Evolutionary conservation across 164 flowering plant genomes (phyloP).

Genomic region (Aristolochia fimbriata): DNA sequence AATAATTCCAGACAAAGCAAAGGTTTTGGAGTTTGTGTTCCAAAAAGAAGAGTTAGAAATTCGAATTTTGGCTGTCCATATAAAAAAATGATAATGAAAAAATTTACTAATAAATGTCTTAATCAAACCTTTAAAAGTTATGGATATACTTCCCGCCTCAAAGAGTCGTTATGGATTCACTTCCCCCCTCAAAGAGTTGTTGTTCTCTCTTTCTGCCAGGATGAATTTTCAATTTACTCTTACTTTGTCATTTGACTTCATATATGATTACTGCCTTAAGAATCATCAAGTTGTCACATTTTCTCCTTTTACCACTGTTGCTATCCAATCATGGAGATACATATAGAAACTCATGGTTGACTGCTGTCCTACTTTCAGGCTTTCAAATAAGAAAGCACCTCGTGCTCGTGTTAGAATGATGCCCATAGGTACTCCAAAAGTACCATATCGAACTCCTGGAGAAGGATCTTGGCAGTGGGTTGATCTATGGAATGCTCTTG

Average conservation of each 20-base stretch:
- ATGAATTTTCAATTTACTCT: neutral
- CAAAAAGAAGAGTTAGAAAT: neutral
- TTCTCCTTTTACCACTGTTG: no score
- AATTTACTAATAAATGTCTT: neutral
- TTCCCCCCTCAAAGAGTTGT: neutral
- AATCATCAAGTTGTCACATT: no score
- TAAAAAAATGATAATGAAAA: no score
- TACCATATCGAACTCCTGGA: slow-evolving; percentile 60
- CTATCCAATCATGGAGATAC: no score
- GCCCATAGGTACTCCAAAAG: slow-evolving; percentile 85
- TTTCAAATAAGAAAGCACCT: slow-evolving; percentile 26
- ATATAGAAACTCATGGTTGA: no score
- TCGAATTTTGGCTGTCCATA: neutral
- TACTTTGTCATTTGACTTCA: neutral
- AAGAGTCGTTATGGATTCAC: no score
- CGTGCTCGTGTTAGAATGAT: slow-evolving; percentile 58
- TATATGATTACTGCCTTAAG: no score
- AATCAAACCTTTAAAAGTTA: neutral
- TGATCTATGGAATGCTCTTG: slow-evolving; percentile 92
- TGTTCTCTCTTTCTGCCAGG: no score
- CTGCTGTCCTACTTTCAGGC: slow-evolving; percentile 48
- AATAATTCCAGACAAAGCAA: no score
- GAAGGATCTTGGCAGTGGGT: slow-evolving; percentile 88
- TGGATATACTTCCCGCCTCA: neutral
- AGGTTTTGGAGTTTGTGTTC: no score